A percentile compares a stretch with the other conserved stretches of the same genome.
Evolutionary conservation across 129 eudicot genomes (phyloP).

Genomic region (Chrysanthemum lavandulifolium): DNA sequence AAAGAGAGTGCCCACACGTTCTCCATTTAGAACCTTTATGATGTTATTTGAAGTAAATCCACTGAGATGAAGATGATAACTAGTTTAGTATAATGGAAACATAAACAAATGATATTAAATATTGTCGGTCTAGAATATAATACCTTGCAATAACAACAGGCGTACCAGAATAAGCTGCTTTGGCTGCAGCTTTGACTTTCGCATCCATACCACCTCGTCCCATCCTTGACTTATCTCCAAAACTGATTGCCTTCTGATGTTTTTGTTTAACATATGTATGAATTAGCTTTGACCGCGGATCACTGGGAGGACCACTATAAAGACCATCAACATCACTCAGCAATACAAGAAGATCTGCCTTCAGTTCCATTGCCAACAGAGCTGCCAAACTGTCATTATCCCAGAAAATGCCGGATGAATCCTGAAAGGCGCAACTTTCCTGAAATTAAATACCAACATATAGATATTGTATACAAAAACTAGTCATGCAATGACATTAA

Average conservation of each 20-base stretch:
- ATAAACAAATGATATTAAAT: background rate
- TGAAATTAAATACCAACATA: constrained; percentile 14
- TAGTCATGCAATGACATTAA: background rate
- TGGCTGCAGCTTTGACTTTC: constrained; percentile 83
- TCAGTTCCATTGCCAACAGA: constrained; percentile 74
- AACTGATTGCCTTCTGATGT: constrained; percentile 66
- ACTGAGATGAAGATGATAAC: constrained; percentile 37
- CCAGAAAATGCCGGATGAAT: constrained; percentile 93
- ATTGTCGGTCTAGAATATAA: background rate
- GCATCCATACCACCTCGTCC: constrained; percentile 98
- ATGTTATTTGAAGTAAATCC: constrained; percentile 72
- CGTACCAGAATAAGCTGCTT: constrained; percentile 77
- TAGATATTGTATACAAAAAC: constrained; percentile 11
- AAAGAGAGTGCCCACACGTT: constrained; percentile 79
- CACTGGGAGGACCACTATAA: constrained; percentile 88
- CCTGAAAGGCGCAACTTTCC: constrained; percentile 46
- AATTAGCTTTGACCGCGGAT: constrained; percentile 79
- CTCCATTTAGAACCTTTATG: constrained; percentile 66
- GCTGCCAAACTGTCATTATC: constrained; percentile 95
- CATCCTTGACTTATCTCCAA: constrained; percentile 92
- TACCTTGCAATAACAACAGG: constrained; percentile 93
- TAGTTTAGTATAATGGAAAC: constrained; percentile 15
- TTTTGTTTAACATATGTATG: constrained; percentile 74
- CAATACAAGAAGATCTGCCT: constrained; percentile 83
- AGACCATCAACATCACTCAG: constrained; percentile 97